Evolutionary conservation across 2,329 filamentous ascomycete species (phyloP).

Genomic region (Stemphylium lycopersici): DNA sequence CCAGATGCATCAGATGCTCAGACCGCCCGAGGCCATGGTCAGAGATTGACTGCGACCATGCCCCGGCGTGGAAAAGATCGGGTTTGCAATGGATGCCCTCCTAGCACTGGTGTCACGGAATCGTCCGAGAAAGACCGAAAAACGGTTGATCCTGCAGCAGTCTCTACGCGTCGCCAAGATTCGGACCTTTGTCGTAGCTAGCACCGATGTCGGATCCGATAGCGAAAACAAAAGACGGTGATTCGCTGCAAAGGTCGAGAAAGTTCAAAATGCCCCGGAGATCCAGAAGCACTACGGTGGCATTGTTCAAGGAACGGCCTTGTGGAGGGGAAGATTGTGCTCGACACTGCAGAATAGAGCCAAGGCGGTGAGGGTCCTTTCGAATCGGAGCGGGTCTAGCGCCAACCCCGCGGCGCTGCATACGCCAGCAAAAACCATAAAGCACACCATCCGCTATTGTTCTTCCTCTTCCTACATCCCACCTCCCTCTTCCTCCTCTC

Average conservation of each 20-base stretch:
- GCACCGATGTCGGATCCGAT: conserved; percentile 1
- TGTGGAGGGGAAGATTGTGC: background rate
- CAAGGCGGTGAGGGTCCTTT: conserved; percentile 8
- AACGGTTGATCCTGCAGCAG: background rate
- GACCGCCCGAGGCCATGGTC: background rate
- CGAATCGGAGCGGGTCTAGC: conserved; percentile 4
- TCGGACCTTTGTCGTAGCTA: background rate
- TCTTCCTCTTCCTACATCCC: conserved; percentile 3
- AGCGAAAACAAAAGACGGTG: background rate
- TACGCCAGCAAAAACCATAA: conserved; percentile 37
- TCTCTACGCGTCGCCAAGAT: background rate
- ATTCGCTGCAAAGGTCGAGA: background rate
- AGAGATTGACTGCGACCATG: background rate
- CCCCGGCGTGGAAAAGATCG: background rate
- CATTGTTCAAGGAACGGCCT: background rate
- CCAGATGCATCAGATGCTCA: background rate
- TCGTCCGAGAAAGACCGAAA: background rate
- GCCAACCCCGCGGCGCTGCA: conserved; percentile 14
- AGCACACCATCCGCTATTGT: conserved; percentile 44
- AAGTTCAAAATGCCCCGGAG: background rate
- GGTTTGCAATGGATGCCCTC: background rate
- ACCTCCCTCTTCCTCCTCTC: background rate
- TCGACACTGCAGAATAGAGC: conserved; percentile 1
- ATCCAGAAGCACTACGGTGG: background rate
- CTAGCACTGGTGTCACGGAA: background rate